Percentiles rank a stretch among this genome's conserved stretches.
Evolutionary conservation across 208 protist genomes (phyloP).

Genomic region (Wallacemonas sp.): DNA sequence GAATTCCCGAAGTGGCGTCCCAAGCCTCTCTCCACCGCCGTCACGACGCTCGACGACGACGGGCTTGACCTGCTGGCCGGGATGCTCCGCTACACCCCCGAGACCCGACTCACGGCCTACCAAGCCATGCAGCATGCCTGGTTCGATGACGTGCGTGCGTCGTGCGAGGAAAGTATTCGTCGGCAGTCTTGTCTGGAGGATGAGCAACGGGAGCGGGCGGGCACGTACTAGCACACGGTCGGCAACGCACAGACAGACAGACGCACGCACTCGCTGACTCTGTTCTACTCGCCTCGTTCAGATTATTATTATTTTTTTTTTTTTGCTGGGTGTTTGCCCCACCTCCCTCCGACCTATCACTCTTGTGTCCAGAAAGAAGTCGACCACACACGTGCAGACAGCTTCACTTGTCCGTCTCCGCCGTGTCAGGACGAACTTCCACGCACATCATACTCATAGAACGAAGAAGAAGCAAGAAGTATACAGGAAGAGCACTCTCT

Average conservation of each 20-base stretch:
- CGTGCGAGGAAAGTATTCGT: constrained; percentile 32
- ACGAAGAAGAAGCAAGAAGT: too few species aligned
- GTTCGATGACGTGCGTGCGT: constrained; percentile 77
- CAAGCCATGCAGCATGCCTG: constrained; percentile 76
- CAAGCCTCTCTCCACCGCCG: constrained; percentile 25
- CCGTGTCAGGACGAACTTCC: too few species aligned
- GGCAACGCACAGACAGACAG: too few species aligned
- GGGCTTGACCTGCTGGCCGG: constrained; percentile 60
- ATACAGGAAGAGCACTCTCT: too few species aligned
- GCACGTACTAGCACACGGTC: not conserved
- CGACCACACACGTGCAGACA: too few species aligned
- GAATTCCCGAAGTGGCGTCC: constrained; percentile 61
- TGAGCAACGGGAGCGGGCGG: not conserved
- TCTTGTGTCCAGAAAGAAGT: too few species aligned
- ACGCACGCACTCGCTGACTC: too few species aligned
- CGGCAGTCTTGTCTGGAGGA: constrained; percentile 1
- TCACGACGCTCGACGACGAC: constrained; percentile 55
- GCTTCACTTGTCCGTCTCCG: too few species aligned
- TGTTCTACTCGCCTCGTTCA: too few species aligned
- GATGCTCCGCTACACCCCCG: constrained; percentile 72
- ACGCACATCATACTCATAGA: too few species aligned
- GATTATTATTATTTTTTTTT: constrained; percentile 19
- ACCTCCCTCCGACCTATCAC: too few species aligned
- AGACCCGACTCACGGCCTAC: constrained; percentile 61
- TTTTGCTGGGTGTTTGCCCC: constrained; percentile 11